Base-by-base conservation (phyloP, 2,329 filamentous ascomycete genomes). In the Trichoderma pleuroti region DNA sequence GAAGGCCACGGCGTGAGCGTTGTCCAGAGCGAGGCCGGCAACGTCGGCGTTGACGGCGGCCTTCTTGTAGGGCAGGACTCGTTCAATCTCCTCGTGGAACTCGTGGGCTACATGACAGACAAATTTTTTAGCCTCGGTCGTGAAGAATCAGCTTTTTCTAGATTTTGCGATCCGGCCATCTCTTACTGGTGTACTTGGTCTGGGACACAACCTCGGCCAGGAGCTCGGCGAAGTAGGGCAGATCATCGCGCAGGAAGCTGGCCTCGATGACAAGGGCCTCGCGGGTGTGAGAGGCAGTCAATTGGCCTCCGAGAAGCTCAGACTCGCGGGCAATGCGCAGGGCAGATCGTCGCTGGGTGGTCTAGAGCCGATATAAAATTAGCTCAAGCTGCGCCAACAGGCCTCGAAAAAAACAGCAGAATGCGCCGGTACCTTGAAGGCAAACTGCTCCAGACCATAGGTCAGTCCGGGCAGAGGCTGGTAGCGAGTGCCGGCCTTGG, bases 221-320 rank as follows among this genome's bases (percentile, higher is more conserved):
- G 75, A 99, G 88, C 86, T 99, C 96, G 78, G 94, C 90, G 82
- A 97, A 99, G 89, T 98, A 99, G 76, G 96, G 96, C 76, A 99
- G 90, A 81, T 99, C 94, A 81, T 96, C 91, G 81, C 93, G 91
- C 76, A 99, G 90, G 88, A 99, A 99, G 86, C 92, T 97, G 81
- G 96, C 93, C 83, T 95, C 91, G 78, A 99, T 85, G 72, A 99
- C 90, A 74, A 99, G 85, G 80, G 94, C 94, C 87, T 99, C 96
- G 80, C 95, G 92, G 77, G 93, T 94, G 85, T 98, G 94, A 83
- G 92, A 93, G 75, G 95, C 87, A 77, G 86, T 88, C 84, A 98
- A 90, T 88, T 95, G 91, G 78, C 93, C 93, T 81, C 97, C 96
- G 75, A 99, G 90, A 73, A 99, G 91, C 85, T 99, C 96, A 78